These are phyloP conservation scores for Musa balbisiana DNA, from an alignment of 202 grass and related monocot species.

Conservation along the genomic window DNA sequence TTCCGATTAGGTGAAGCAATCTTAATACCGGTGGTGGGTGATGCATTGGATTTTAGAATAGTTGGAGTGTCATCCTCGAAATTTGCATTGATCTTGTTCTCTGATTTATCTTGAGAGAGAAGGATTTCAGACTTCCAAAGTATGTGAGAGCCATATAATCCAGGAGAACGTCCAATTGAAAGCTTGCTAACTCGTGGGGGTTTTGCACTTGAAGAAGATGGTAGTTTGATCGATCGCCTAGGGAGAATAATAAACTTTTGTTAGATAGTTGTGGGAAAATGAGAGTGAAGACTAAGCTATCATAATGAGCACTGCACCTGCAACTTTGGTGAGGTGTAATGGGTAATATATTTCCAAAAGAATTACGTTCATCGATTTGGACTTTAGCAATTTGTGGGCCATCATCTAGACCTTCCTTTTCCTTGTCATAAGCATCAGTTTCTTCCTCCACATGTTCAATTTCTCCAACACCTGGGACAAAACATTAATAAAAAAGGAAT, in stretches of 20 bases:
- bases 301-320: constrained; percentile 37
- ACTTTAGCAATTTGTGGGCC: constrained; percentile 49
- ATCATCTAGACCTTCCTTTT: constrained; percentile 46
- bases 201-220: constrained; percentile 69
- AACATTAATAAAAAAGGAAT: constrained; percentile 22
- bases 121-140: constrained; percentile 18
- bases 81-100: constrained; percentile 19
- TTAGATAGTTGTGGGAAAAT: constrained; percentile 5
- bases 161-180: constrained; percentile 44
- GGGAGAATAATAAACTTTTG: constrained; percentile 19
- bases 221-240: constrained; percentile 50
- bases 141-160: constrained; percentile 37
- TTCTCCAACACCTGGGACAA: constrained; percentile 44
- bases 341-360: constrained; percentile 50
- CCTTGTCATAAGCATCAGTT: constrained; percentile 37
- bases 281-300: neutral
- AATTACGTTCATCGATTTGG: constrained; percentile 37
- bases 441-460: constrained; percentile 47
- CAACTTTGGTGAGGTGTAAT: constrained; percentile 54
- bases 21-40: constrained; percentile 47
- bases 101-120: constrained; percentile 28
- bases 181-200: constrained; percentile 54
- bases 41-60: constrained; percentile 35
- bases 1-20: constrained; percentile 88
- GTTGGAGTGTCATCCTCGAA: constrained; percentile 44